Base-by-base conservation (phyloP, 2,329 filamentous ascomycete species). In the Claviceps sorghi region DNA sequence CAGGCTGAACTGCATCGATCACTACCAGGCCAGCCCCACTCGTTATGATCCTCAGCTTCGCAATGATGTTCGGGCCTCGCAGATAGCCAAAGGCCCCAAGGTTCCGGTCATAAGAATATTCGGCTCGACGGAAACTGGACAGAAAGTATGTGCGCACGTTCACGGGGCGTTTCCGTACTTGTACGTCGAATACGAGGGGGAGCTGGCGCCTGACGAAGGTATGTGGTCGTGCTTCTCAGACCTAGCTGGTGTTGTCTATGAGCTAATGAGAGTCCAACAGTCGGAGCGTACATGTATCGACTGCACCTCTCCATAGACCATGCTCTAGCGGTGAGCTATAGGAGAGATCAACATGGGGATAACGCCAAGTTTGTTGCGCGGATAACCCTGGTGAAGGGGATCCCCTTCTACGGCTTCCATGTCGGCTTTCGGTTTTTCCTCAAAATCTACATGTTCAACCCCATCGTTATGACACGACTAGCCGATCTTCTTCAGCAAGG, bases 111-210 rank as follows among this genome's bases (percentile, higher is more conserved):
- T 98, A 55, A 82, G 93, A 58, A 79, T 94, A 11, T 98, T 97
- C 68, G 93, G 93, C 1, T 83, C 89, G 3, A 96, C 91, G 1
- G 88, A 95, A 65, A 93, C 88, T 0, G 93, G 93, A 0, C 90
- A 97, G 69, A 96, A 94, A 64, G 88, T 96, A 17, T 96, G 93
- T 70, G 88, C 88, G 32, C 93, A 98, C 70, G 81, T 98, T 52
- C 93, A 97, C 67, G 93, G 94, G 55, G 89, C 88, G 22, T 90
- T 98, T 61, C 93, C 93, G 1, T 98, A 98, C 64, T 72, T 97
- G n/a, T 97, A 89, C 64, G 75, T 98, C 52, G 84, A 91, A 65
- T 95, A 95, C 65, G 73, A 77, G 48, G 89, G 86, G 22, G 78
- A 77, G 59, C 67, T 93, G 55, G 75, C 74, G 42, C 72, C 76